phyloP scores from a whole-genome alignment of 768 basidiomycete genomes.

The Pilatotrama ljubarskyi region DNA sequence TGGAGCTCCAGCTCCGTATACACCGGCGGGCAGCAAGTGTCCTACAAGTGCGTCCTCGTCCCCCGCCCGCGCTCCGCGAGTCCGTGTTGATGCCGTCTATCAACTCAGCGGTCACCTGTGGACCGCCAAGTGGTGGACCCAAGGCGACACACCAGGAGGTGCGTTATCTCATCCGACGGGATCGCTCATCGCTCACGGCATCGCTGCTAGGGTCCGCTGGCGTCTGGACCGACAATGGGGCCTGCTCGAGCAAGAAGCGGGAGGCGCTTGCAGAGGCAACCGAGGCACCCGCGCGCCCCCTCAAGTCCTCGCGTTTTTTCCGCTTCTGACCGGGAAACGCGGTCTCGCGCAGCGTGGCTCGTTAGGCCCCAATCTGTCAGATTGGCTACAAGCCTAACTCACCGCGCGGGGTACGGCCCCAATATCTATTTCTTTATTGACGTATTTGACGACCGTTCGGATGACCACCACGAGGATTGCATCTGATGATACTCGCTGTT shows the following conservation, averaged over 20 bases:
- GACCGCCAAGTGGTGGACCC: conserved; percentile 64
- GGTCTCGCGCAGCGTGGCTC: background rate
- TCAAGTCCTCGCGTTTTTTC: conserved; percentile 24
- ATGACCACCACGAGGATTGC: conserved; percentile 9
- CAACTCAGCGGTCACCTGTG: conserved; percentile 38
- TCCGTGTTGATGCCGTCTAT: conserved; percentile 18
- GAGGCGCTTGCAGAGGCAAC: conserved; percentile 6
- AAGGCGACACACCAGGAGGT: conserved; percentile 52
- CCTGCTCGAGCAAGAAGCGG: conserved; percentile 37
- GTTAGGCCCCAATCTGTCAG: conserved; percentile 1
- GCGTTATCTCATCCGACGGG: background rate
- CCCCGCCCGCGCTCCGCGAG: conserved; percentile 14
- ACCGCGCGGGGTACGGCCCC: background rate
- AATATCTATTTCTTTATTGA: conserved; percentile 11
- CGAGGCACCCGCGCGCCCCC: conserved; percentile 5
- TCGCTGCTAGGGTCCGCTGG: conserved; percentile 42
- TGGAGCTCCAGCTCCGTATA: conserved; percentile 53
- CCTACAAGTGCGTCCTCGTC: conserved; percentile 46
- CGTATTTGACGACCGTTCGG: conserved; percentile 13
- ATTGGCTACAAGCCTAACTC: background rate
- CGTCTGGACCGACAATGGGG: conserved; percentile 59
- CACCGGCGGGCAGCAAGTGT: conserved; percentile 51
- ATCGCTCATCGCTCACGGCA: too few species aligned
- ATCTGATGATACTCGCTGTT: background rate
- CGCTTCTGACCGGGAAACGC: conserved; percentile 20